Conservation (phyloP, 352 stramenopile genomes). For the Phytopythium ostracodes region DNA sequence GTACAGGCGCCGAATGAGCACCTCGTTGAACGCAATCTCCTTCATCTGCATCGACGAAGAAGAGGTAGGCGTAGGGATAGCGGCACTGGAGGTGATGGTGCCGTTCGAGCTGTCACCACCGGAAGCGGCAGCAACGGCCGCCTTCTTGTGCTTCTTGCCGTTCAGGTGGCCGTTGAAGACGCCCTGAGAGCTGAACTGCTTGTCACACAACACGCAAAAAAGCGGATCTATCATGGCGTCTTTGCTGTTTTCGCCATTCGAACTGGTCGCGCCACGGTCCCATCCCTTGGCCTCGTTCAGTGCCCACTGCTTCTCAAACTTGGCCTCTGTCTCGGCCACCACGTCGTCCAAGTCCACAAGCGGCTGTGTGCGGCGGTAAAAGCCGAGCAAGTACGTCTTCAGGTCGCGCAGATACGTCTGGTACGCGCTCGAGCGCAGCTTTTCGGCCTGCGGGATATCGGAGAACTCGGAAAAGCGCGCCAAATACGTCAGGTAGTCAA, state of each 20-base stretch:
- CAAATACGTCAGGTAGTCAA: constrained; percentile 79
- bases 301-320: constrained; percentile 84
- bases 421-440: constrained; percentile 50
- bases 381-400: constrained; percentile 79
- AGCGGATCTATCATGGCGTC: constrained; percentile 15
- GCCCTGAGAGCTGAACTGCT: constrained; percentile 69
- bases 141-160: constrained; percentile 82
- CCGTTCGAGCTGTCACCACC: neutral
- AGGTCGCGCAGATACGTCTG: constrained; percentile 71
- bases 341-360: constrained; percentile 86
- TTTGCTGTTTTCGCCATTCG: neutral
- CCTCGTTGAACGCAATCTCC: constrained; percentile 62
- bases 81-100: neutral
- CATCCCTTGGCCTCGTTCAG: constrained; percentile 54
- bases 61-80: constrained; percentile 8
- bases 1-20: constrained; percentile 65
- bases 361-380: constrained; percentile 86
- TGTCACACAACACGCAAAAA: constrained; percentile 65
- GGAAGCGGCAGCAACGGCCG: constrained; percentile 23
- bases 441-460: constrained; percentile 50
- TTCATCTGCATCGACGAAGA: constrained; percentile 30
- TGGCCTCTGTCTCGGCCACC: constrained; percentile 69
- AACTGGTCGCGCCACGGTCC: constrained; percentile 18
- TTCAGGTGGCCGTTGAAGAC: constrained; percentile 71
- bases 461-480: constrained; percentile 63